A percentile compares a stretch with the other conserved stretches of the same genome.
phyloP scores from a whole-genome alignment of 768 basidiomycete genomes.

The Mycena amicta region DNA sequence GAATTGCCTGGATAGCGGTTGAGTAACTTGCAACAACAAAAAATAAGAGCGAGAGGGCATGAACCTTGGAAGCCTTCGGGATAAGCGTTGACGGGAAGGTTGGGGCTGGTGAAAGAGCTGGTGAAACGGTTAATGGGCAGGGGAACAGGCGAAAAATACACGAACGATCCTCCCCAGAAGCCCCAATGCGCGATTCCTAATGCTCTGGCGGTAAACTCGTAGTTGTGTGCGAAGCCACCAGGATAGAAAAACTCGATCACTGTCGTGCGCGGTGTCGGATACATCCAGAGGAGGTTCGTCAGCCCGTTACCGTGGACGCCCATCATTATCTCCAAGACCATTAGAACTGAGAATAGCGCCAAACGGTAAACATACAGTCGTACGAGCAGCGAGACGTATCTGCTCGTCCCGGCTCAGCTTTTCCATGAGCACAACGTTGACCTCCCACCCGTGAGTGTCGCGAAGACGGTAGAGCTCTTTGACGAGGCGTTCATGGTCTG shows the following conservation, averaged over 20 bases:
- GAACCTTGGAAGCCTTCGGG: constrained; percentile 88
- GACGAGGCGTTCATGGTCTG: constrained; percentile 81
- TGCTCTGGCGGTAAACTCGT: constrained; percentile 69
- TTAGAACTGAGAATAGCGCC: constrained; percentile 6
- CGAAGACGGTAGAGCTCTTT: constrained; percentile 69
- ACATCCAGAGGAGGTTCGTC: constrained; percentile 92
- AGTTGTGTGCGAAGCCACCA: constrained; percentile 83
- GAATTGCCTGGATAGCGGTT: constrained; percentile 53
- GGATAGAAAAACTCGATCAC: constrained; percentile 94
- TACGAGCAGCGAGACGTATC: constrained; percentile 75
- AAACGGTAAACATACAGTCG: constrained; percentile 62
- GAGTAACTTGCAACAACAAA: no score
- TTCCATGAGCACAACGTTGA: constrained; percentile 87
- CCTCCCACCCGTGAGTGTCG: constrained; percentile 77
- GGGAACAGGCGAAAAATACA: no score
- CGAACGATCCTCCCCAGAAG: constrained; percentile 82
- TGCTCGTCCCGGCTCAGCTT: constrained; percentile 80
- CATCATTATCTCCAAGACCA: constrained; percentile 74
- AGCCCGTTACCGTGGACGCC: constrained; percentile 93
- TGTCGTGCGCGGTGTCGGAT: constrained; percentile 75
- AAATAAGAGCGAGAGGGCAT: neutral
- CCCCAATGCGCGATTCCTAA: constrained; percentile 84
- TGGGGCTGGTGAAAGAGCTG: constrained; percentile 76
- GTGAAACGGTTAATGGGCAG: neutral
- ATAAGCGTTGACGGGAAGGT: constrained; percentile 67